Evolutionary conservation across 495 filamentous ascomycete species (phyloP), one percentile per base, ranked within the genome.

Genomic region (Talaromyces proteolyticus): DNA sequence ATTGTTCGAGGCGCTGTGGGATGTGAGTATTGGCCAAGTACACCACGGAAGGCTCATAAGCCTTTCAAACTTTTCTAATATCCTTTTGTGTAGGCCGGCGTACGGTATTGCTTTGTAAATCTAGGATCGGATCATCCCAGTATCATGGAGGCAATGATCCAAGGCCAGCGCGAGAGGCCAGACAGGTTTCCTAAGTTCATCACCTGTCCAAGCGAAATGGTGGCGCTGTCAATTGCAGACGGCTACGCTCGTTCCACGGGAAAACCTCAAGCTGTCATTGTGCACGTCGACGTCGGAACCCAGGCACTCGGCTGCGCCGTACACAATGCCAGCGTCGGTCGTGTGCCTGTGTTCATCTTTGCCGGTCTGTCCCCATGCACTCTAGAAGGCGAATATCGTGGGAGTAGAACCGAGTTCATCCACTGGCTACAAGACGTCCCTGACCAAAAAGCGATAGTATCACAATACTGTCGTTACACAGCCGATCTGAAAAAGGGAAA

Each of bases 391-490:
- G 86, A 89, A 60, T 76, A 87, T 71, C 70, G 81, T n/a, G 86
- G 86, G 10, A 80, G 75, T 17, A 71, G 86, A 44, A 88, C 84
- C 3, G 86, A 90, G 65, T 90, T 85, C 59, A 89, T 88, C 58
- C 86, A 90, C 59, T 90, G 86, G 82, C 82, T 88, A 37, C 86
- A 90, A 60, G 82, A 90, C 60, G 82, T 88, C 10, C 86, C 85
- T 14, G 84, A 90, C 52, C 86, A 90, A 61, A 84, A 80, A 54
- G 76, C 76, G 53, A 89, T 90, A 54, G 67, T 90, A 5, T 73
- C 70, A 14, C 86, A 90, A 25, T 44, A 44, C 22, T 44, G 42
- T n/a, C 16, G 42, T 12, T 44, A 44, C 22, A 10, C 20, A 8
- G 42, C 17, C 12, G 42, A 44, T 12, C 12, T 44, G 3, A 5